Evolutionary conservation across 2,329 filamentous ascomycete genomes (phyloP), one percentile per base, ranked within the genome.

Genomic region (Didymella pomorum): DNA sequence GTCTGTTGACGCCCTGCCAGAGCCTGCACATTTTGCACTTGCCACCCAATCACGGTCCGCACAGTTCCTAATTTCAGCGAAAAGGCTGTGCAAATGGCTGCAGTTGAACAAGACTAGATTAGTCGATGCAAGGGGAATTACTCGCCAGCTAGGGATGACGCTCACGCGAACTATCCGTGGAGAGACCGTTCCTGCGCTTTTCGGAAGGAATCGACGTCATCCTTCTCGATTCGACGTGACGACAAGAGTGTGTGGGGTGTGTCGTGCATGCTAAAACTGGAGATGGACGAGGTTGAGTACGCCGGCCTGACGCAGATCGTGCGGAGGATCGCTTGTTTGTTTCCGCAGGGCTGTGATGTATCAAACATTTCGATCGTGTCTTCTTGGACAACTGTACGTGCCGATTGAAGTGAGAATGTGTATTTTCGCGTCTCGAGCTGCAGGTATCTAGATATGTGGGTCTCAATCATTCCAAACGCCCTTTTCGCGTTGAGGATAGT

Each of bases 1-100:
- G 56, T 54, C 56, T 47, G 20, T 50, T 25, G 43, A 26, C 16
- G 33, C 39, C 29, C 21, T 28, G 26, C 26, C 8, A 28, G 23
- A 25, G n/a, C n/a, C n/a, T 42, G 21, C 33, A 12, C 43, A 47
- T 41, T n/a, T 18, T 21, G 11, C 18, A 11, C 20, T 18, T 44
- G 46, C 26, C 45, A 45, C 56, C 56, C 56, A 58, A 54, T 58
- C 50, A 58, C 2, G 31, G 56, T 26, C 26, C 9, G 18, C 11
- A 33, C 14, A 35, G 2, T 39, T 31, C 7, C 14, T 23, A 20
- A 39, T 35, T 45, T 25, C 28, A 16, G n/a, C 10, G 18, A 31
- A 26, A 6, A 7, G 39, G 29, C 49, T 28, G 28, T 46, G 31
- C 42, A 46, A 46, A 29, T n/a, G 11, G 35, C 31, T 45, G 44